Evolutionary conservation across 2,329 filamentous ascomycete genomes (phyloP), one percentile per base, ranked within the genome.

Genomic region (Fonsecaea nubica): DNA sequence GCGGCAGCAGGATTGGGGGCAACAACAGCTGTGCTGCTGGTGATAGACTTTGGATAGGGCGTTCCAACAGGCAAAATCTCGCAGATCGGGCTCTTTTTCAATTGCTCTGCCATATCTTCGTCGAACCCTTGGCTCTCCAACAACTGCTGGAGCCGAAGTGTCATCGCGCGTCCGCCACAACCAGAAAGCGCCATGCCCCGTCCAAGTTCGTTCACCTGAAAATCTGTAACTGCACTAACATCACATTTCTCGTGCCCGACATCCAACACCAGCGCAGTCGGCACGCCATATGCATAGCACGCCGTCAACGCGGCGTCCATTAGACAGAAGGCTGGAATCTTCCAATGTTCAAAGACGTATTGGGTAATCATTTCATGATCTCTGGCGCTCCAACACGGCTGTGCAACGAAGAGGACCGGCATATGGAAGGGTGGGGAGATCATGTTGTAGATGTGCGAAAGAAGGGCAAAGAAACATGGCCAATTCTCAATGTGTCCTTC

Each of bases 301-400:
- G 92, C 91, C 32, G 95, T 93, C 55, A 96, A 81, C 2, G 92
- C 93, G 72, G 92, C 90, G 79, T 98, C 92, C 82, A 99, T 90
- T 69, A 98, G 85, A 73, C 91, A 93, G 59, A 99, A 90, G 0
- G 92, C 93, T 0, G 95, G 95, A 0, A 92, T 95, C 81, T 94
- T 95, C 76, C 96, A 97, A 80, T 95, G 96, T 80, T 99, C 95
- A 75, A 99, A 99, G 71, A 98, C 88, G 82, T 97, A 99, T 69
- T 95, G 92, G 13, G 93, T 91, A 71, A 99, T 89, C 45, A 86
- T 87, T 79, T 98, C 94, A 76, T 90, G 90, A 78, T 97, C 93
- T 69, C 90, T 89, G 8, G 91, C 88, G 3, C 92, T 93, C 94
- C 95, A 99, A 72, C 89, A 90, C 3, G 95, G 93, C 72, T 96